Evolutionary conservation across 1,284 basidiomycete species (phyloP).

Genomic region (Papiliotrema laurentii): DNA sequence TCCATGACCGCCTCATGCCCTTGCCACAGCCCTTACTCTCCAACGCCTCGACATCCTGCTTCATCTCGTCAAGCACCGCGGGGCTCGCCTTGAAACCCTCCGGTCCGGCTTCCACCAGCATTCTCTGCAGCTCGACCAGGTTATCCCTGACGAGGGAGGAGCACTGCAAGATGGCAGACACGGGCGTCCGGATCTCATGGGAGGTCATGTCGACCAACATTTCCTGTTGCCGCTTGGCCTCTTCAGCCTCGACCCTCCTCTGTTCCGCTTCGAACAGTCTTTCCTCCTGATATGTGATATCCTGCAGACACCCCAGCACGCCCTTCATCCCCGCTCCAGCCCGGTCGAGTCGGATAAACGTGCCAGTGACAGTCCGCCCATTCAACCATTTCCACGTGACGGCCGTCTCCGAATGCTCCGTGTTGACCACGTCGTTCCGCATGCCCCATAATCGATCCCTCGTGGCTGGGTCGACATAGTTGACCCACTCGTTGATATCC

Average conservation of each 20-base stretch:
- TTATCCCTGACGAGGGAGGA: constrained; percentile 45
- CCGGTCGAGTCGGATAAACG: constrained; percentile 35
- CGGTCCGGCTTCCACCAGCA: constrained; percentile 22
- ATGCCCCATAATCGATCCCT: constrained; percentile 4
- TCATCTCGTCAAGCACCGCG: constrained; percentile 38
- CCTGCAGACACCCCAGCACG: constrained; percentile 36
- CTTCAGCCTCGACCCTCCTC: constrained; percentile 39
- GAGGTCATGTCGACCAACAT: constrained; percentile 44
- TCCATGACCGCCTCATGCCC: not conserved
- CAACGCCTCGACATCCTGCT: constrained; percentile 44
- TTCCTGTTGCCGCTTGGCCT: constrained; percentile 41
- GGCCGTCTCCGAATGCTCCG: constrained; percentile 10
- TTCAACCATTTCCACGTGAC: constrained; percentile 38
- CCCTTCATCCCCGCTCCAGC: constrained; percentile 25
- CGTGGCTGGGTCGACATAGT: constrained; percentile 12
- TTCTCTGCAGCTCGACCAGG: constrained; percentile 27
- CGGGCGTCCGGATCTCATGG: constrained; percentile 45
- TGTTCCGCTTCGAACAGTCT: constrained; percentile 36
- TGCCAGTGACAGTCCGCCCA: constrained; percentile 26
- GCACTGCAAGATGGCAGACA: constrained; percentile 44
- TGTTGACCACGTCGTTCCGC: constrained; percentile 17
- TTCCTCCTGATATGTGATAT: constrained; percentile 38
- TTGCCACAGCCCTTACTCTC: constrained; percentile 23
- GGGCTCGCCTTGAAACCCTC: constrained; percentile 31
- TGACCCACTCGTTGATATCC: constrained; percentile 18